Base-by-base conservation (phyloP, 2,329 filamentous ascomycete genomes). In the Colletotrichum paranaense region DNA sequence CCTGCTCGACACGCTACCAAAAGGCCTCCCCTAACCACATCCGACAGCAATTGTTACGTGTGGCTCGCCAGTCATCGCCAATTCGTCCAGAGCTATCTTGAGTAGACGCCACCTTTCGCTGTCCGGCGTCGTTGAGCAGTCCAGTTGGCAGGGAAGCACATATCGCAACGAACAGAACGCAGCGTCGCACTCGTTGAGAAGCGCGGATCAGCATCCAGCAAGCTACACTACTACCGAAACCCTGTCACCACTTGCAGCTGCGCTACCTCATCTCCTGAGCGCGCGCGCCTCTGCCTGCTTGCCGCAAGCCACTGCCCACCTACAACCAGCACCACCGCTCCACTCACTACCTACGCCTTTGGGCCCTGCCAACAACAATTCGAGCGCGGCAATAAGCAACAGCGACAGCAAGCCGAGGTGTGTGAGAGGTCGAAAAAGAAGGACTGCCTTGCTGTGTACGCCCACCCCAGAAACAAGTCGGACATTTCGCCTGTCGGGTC, bases 241-340 rank as follows among this genome's bases (percentile, higher is more conserved):
- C 69, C 69, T 59, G 65, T 69, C 60, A 46, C 16, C 26, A 22
- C 65, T 53, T 59, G 69, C 69, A 72, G 65, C 52, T 28, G 38
- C 52, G 55, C 60, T 59, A 32, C 55, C 68, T 71, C 42, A 56
- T 22, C 55, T 66, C 42, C 60, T 16, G 62, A 67, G 42, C 62
- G 55, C 68, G 53, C 53, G 62, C 62, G 62, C 55, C 62, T 71
- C 62, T 71, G 62, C 66, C 49, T 55, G 24, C 55, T 67, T 67
- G 63, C 68, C 35, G 56, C 64, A 60, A 46, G 53, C 68, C 30
- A 32, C 30, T 32, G 30, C 32, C 32, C 32, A 35, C 55, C 42
- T 67, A 63, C 68, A 71, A 55, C 49, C 49, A 62, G 30, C 30
- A 55, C 59, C 32, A 62, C 30, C 67, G 26, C 60, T 24, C 30